Evolutionary conservation across 768 basidiomycete genomes (phyloP).

Genomic region (Agrocybe chaxingu): DNA sequence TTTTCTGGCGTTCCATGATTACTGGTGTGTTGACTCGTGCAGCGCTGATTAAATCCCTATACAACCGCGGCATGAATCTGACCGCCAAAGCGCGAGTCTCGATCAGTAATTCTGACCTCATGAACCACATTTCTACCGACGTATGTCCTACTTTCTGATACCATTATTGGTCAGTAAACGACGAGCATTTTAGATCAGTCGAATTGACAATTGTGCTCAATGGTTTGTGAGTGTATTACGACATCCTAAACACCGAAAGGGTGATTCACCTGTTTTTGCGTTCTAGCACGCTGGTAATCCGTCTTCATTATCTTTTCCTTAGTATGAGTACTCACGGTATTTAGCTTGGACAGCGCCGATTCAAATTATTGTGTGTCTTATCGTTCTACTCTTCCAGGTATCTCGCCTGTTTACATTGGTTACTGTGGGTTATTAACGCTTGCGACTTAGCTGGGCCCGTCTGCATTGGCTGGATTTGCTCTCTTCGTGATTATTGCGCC

Average conservation of each 20-base stretch:
- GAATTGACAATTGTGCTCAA: conserved; percentile 60
- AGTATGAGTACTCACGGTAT: neutral
- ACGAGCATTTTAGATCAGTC: conserved; percentile 38
- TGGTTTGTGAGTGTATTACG: conserved; percentile 57
- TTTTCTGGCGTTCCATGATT: conserved; percentile 69
- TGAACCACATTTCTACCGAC: conserved; percentile 66
- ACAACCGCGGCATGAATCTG: conserved; percentile 63
- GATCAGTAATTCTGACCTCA: conserved; percentile 56
- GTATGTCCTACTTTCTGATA: conserved; percentile 31
- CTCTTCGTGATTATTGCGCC: conserved; percentile 63
- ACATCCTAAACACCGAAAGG: neutral
- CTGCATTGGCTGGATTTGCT: conserved; percentile 68
- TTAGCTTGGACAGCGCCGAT: conserved; percentile 67
- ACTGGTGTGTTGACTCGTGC: conserved; percentile 64
- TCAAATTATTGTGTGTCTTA: conserved; percentile 56
- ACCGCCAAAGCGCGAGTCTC: conserved; percentile 63
- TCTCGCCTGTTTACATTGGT: neutral
- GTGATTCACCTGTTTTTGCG: neutral
- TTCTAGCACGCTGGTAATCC: conserved; percentile 13
- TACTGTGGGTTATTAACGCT: neutral
- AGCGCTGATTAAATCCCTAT: conserved; percentile 67
- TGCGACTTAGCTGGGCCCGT: conserved; percentile 53
- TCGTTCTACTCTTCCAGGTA: conserved; percentile 58
- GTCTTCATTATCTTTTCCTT: neutral
- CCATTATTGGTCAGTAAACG: neutral